A percentile compares a stretch with the other conserved stretches of the same genome.
Evolutionary conservation across 441 rosid genomes (phyloP).

Genomic region (Euphorbia schlechtendalii): DNA sequence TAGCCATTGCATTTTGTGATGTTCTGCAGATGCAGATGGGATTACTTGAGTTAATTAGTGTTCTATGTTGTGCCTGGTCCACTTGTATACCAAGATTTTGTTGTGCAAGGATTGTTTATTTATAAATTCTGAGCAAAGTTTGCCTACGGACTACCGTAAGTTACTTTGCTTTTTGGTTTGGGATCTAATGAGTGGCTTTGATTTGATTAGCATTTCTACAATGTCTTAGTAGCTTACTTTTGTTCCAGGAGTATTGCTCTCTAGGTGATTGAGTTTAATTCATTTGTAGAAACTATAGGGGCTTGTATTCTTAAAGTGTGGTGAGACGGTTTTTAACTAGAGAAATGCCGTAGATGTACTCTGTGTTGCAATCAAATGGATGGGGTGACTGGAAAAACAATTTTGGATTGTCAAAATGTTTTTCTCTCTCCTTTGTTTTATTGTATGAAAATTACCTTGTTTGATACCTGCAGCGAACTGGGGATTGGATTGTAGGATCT

Average conservation of each 20-base stretch:
- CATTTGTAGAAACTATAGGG: background rate
- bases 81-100: too few relatives aligned
- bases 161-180: background rate
- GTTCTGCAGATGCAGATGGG: background rate
- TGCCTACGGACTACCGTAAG: background rate
- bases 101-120: too few relatives aligned
- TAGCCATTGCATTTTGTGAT: background rate
- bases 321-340: too few relatives aligned
- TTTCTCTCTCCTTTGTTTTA: constrained; percentile 22
- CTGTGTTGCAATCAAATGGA: constrained; percentile 11
- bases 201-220: too few relatives aligned
- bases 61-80: too few relatives aligned
- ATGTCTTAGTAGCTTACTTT: too few relatives aligned
- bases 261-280: background rate
- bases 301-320: background rate
- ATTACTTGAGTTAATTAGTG: too few relatives aligned
- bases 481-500: constrained; percentile 88
- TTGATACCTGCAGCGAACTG: constrained; percentile 79
- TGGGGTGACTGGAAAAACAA: constrained; percentile 23
- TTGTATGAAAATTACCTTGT: constrained; percentile 49
- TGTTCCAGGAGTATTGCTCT: background rate
- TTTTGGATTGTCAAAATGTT: constrained; percentile 28
- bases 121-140: too few relatives aligned
- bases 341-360: background rate
- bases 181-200: background rate